Evolutionary conservation across 2,329 filamentous ascomycete genomes (phyloP).

Genomic region (Aspergillus hiratsukae): DNA sequence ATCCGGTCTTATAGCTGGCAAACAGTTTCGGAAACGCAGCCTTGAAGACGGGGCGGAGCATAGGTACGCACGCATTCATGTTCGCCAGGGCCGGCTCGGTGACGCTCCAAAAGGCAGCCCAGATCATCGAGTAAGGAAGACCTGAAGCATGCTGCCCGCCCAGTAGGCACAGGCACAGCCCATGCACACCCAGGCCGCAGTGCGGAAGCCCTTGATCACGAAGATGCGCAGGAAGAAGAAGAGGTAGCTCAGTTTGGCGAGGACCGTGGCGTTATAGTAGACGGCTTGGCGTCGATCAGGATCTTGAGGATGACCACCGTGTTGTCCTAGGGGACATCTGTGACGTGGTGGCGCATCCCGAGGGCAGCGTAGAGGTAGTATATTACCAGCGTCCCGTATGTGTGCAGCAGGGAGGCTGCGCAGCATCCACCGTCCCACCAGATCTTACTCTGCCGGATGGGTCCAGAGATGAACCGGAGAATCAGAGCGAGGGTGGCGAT

Average conservation of each 20-base stretch:
- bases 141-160: conserved; percentile 23
- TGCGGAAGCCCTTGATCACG: conserved; percentile 26
- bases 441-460: conserved; percentile 21
- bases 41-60: conserved; percentile 21
- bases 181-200: conserved; percentile 24
- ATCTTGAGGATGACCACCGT: conserved; percentile 5
- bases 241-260: conserved; percentile 27
- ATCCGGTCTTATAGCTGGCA: neutral
- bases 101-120: conserved; percentile 23
- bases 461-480: conserved; percentile 26
- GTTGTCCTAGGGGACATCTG: conserved; percentile 6
- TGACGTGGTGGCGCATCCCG: conserved; percentile 14
- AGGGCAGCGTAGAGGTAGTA: conserved; percentile 15
- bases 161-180: conserved; percentile 24
- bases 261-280: conserved; percentile 26
- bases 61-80: conserved; percentile 19
- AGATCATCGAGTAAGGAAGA: conserved; percentile 23
- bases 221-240: conserved; percentile 29
- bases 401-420: conserved; percentile 15
- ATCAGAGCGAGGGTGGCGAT: conserved; percentile 22
- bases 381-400: conserved; percentile 18
- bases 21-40: conserved; percentile 12
- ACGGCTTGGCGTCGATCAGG: conserved; percentile 21
- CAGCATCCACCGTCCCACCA: conserved; percentile 30
- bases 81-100: conserved; percentile 22